Evolutionary conservation across 106 monocot species (phyloP), one percentile per base, ranked within the genome.

Genomic region (Dendrobium chrysotoxum): DNA sequence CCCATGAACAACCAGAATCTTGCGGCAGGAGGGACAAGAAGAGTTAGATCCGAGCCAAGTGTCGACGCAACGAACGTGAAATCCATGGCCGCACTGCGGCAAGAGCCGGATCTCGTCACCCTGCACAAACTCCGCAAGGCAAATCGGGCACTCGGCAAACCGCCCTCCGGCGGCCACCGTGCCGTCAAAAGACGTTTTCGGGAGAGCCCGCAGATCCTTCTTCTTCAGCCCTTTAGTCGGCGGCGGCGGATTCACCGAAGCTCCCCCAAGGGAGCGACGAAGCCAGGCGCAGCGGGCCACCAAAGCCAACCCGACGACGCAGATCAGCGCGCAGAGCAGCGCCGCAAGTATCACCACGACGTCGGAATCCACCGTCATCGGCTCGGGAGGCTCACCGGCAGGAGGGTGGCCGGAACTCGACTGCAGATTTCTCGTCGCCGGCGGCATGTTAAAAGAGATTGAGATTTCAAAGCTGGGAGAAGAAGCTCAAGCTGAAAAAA

Each of bases 231-330:
- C 81, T 28, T 85, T 85, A 1, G 58, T 57, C 8, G 74, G 72
- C 9, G 58, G 44, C 20, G 61, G 44, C 2, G 30, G 21, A 28
- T 28, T 31, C 13, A 20, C 23, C 7, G 39, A 18, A 12, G 64
- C 23, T 25, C 39, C 54, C 57, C 21, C 53, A 44, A 66, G 35
- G 8, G 78, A 31, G 28, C 78, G 54, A 17, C 78, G 81, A 7
- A 85, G 31, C 81, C 85, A 85, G 70, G 81, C 81, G 71, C 85
- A 81, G 78, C 85, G 85, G 5, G 85, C 85, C 44, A 81, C 81
- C 23, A 85, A 81, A 81, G 78, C 78, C 15, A 85, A 78, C 20
- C 85, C 78, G 35, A 85, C 54, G 46, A 81, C 78, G 85, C 81
- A 85, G 77, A 85, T 81, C 21, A 85, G 81, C 35, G 85, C 81